Base-by-base conservation (phyloP, 805 yeast genomes). In the Saturnispora bothae region DNA sequence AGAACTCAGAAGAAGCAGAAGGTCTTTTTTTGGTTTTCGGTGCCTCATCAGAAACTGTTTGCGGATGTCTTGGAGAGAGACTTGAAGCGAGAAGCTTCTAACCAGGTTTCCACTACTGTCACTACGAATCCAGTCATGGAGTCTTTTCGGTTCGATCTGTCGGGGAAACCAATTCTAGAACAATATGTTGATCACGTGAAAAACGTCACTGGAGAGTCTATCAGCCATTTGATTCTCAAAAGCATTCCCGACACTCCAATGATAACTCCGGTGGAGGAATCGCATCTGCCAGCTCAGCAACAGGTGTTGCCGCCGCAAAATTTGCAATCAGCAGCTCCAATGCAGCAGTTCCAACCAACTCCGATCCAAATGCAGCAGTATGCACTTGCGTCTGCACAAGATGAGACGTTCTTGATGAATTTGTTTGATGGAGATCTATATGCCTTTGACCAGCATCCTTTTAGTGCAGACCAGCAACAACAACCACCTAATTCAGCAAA, bases 1-100 rank as follows among this genome's bases (percentile, higher is more conserved):
- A 70, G 95, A 49, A 89, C 98, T 0, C 96, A 89, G 52, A 89
- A 89, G 69, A 89, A 92, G 53, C 98, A 89, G 56, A 89, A 92
- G 54, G 96, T 89, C 31, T 89, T 89, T 56, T 85, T 81, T 58
- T 92, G 97, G 97, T 86, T 83, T 57, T 81, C 88, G 53, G 96
- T 92, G 8, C 92, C 92, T 18, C 97, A 89, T 59, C 95, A 88
- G 53, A 77, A 81, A 53, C 64, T 89, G 31, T 88, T 92, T 70
- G 76, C 85, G 3, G 97, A 92, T 59, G 96, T 96, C 1, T 61
- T 92, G 32, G 96, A 88, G 56, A 68, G 97, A 49, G 97, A 92
- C 56, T 60, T 88, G 53, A 86, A 84, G 59, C 77, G 82, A 48
- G 96, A 88, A 54, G 55, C 64, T 38, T 49, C 66, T 14, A 64